Conservation (phyloP, 2,329 filamentous ascomycete species). For the Dactylonectria macrodidyma region DNA sequence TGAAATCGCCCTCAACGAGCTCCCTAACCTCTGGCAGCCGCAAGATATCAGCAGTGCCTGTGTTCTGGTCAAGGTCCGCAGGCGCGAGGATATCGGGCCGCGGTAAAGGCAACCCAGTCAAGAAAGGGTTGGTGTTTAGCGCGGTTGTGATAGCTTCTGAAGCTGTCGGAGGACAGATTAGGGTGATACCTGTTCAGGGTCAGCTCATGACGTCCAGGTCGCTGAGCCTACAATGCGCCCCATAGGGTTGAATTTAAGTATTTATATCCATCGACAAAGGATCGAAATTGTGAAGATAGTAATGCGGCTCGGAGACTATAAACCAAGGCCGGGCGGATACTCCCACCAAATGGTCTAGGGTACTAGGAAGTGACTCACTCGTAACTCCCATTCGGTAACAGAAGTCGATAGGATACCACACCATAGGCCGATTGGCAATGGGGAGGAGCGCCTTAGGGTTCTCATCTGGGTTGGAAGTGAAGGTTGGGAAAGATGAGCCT, state of each 20-base stretch:
- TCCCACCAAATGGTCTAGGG: background rate
- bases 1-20: slow-evolving; percentile 87
- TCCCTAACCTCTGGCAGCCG: slow-evolving; percentile 85
- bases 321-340: background rate
- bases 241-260: background rate
- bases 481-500: slow-evolving; percentile 85
- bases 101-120: slow-evolving; percentile 81
- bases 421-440: slow-evolving; percentile 89
- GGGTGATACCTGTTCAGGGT: slow-evolving; percentile 68
- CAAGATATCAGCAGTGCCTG: slow-evolving; percentile 90
- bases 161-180: slow-evolving; percentile 76
- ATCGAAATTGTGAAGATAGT: background rate
- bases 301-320: background rate
- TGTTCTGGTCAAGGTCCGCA: slow-evolving; percentile 82
- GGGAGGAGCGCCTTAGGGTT: slow-evolving; percentile 87
- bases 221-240: no score
- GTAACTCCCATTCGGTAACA: slow-evolving; percentile 86
- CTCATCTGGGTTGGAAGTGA: slow-evolving; percentile 84
- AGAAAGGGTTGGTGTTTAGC: slow-evolving; percentile 82
- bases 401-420: slow-evolving; percentile 91
- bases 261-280: no score
- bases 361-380: slow-evolving; percentile 63
- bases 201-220: slow-evolving; percentile 33
- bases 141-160: slow-evolving; percentile 77
- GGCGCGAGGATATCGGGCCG: slow-evolving; percentile 85